These are phyloP conservation scores for Tubosaeta sp. DNA, from an alignment of 768 basidiomycete species.

Conservation along the genomic window DNA sequence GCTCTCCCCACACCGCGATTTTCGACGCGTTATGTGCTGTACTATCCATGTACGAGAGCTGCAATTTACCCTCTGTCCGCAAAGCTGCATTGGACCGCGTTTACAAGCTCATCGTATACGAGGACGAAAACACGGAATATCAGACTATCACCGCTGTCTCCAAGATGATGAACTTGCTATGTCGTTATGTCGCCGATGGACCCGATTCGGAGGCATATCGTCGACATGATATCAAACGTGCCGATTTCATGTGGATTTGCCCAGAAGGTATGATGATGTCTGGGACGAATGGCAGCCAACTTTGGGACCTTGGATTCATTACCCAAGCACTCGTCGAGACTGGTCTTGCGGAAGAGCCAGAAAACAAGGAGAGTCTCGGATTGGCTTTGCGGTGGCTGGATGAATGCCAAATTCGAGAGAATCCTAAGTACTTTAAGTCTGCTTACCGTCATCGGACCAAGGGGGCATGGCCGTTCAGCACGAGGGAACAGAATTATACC, in stretches of 20 bases:
- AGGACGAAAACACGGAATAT: conserved; percentile 94
- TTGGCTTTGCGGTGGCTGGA: conserved; percentile 74
- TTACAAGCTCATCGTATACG: conserved; percentile 75
- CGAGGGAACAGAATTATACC: conserved; percentile 89
- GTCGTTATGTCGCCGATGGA: conserved; percentile 72
- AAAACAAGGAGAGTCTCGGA: conserved; percentile 59
- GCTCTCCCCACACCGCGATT: conserved; percentile 72
- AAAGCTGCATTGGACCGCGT: conserved; percentile 56
- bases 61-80: conserved; percentile 66
- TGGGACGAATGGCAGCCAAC: conserved; percentile 91
- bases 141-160: conserved; percentile 90
- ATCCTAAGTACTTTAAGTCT: no score
- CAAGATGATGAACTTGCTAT: conserved; percentile 93
- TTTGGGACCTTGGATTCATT: conserved; percentile 94
- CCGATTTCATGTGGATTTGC: conserved; percentile 94
- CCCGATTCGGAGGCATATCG: conserved; percentile 74
- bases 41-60: conserved; percentile 69
- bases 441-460: no score
- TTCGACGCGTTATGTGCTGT: conserved; percentile 64
- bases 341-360: conserved; percentile 68
- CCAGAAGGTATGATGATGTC: conserved; percentile 91
- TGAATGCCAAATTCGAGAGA: conserved; percentile 60
- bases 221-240: conserved; percentile 67
- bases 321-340: conserved; percentile 89
- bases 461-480: no score